Evolutionary conservation across 2,329 filamentous ascomycete species (phyloP).

Genomic region (Magnaporthales sp.): DNA sequence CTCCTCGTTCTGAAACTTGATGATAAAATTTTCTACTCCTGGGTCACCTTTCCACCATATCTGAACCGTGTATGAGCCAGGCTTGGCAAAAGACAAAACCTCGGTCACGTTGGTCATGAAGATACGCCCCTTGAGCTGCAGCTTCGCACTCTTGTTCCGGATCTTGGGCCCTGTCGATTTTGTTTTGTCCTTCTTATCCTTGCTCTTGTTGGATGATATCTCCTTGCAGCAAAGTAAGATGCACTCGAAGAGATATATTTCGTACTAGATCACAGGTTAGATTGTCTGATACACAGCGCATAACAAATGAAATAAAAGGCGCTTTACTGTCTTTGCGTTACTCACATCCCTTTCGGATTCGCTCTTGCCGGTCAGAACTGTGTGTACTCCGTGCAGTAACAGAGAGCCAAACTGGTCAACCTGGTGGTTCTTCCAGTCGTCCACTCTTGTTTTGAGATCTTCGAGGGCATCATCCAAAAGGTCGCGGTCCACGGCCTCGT

Average conservation of each 20-base stretch:
- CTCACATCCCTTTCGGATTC: slow-evolving; percentile 85
- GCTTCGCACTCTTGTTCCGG: slow-evolving; percentile 62
- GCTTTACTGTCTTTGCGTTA: slow-evolving; percentile 10
- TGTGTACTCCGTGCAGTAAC: slow-evolving; percentile 81
- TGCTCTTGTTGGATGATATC: slow-evolving; percentile 72
- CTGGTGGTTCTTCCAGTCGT: slow-evolving; percentile 93
- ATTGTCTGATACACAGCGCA: slow-evolving; percentile 8
- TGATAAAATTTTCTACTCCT: slow-evolving; percentile 91
- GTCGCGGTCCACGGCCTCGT: slow-evolving; percentile 84
- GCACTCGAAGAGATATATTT: slow-evolving; percentile 93
- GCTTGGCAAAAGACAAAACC: slow-evolving; percentile 78
- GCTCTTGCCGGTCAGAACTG: slow-evolving; percentile 80
- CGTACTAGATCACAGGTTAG: slow-evolving; percentile 53
- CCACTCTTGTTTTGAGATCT: slow-evolving; percentile 74
- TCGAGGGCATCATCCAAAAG: slow-evolving; percentile 74
- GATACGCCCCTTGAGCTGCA: slow-evolving; percentile 93
- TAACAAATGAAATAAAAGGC: background rate
- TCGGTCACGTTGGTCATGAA: slow-evolving; percentile 99
- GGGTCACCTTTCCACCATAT: slow-evolving; percentile 99
- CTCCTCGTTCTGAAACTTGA: slow-evolving; percentile 87
- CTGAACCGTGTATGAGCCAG: slow-evolving; percentile 87
- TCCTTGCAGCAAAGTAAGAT: slow-evolving; percentile 98
- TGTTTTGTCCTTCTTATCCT: slow-evolving; percentile 65
- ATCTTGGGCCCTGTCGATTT: slow-evolving; percentile 46
- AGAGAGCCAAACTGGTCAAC: slow-evolving; percentile 88